Conservation (phyloP, 2,329 filamentous ascomycete species). For the Raffaelea ambrosiae region DNA sequence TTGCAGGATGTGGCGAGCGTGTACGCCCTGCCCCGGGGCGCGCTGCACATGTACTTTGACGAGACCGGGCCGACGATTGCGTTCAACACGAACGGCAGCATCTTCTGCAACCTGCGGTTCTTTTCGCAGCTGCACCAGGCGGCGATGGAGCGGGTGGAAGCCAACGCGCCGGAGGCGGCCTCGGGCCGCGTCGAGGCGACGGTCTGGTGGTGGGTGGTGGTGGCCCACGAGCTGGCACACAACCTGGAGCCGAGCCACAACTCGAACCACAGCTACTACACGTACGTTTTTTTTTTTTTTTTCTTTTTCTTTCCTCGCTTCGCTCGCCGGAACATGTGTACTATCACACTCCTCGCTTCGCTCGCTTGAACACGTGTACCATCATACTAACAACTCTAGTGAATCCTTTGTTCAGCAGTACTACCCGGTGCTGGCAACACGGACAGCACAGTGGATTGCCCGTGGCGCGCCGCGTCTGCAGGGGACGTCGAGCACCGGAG, state of each 20-base stretch:
- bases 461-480: not conserved
- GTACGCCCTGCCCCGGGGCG: conserved; percentile 60
- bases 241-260: conserved; percentile 78
- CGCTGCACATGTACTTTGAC: conserved; percentile 84
- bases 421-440: conserved; percentile 59
- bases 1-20: conserved; percentile 62
- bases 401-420: conserved; percentile 74
- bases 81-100: conserved; percentile 78
- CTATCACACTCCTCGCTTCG: not conserved
- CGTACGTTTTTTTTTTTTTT: conserved; percentile 34
- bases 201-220: conserved; percentile 36
- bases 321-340: not conserved
- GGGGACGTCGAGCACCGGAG: too few species aligned
- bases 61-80: conserved; percentile 73
- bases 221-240: conserved; percentile 92
- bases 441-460: conserved; percentile 28
- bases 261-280: conserved; percentile 75
- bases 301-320: not conserved
- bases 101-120: conserved; percentile 92
- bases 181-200: conserved; percentile 28
- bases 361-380: not conserved
- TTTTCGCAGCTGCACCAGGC: conserved; percentile 69
- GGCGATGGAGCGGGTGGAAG: conserved; percentile 22
- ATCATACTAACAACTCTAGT: conserved; percentile 25
- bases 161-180: not conserved